A percentile compares a stretch with the other conserved stretches of the same genome.
Conservation (phyloP, 192 early-diverging fungal species). For the Obelidium mucronatum region DNA sequence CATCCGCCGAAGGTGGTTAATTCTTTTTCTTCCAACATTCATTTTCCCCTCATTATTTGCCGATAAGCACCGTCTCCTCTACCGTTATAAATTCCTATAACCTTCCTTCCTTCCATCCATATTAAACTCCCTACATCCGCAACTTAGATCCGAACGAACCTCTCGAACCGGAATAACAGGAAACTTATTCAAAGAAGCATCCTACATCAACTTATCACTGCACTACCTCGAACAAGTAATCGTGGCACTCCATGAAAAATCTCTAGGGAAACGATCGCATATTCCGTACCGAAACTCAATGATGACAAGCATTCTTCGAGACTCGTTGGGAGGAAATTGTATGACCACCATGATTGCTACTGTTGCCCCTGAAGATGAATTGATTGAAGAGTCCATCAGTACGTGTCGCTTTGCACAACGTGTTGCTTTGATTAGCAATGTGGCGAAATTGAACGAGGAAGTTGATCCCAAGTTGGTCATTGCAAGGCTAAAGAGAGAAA, state of each 20-base stretch:
- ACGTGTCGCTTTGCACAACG: slow-evolving; percentile 71
- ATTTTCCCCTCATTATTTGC: no score
- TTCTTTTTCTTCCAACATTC: not conserved
- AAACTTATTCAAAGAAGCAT: slow-evolving; percentile 64
- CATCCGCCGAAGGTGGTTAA: no score
- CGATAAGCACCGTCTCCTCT: not conserved
- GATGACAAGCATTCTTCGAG: slow-evolving; percentile 66
- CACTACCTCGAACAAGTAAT: slow-evolving; percentile 74
- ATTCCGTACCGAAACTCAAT: slow-evolving; percentile 70
- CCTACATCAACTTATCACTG: slow-evolving; percentile 66
- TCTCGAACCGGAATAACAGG: slow-evolving; percentile 63
- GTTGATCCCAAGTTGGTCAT: slow-evolving; percentile 64
- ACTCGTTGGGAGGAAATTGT: slow-evolving; percentile 70
- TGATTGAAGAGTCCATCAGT: slow-evolving; percentile 74
- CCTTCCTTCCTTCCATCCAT: not conserved
- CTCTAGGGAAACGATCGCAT: slow-evolving; percentile 59
- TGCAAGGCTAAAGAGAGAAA: slow-evolving; percentile 57
- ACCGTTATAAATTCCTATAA: not conserved
- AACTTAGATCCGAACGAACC: slow-evolving; percentile 60
- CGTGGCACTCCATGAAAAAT: slow-evolving; percentile 66
- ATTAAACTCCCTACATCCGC: not conserved
- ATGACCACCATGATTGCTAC: slow-evolving; percentile 71
- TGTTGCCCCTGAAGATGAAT: slow-evolving; percentile 60
- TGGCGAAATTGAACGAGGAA: slow-evolving; percentile 62
- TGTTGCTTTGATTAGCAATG: slow-evolving; percentile 65